phyloP scores from a whole-genome alignment of 2,329 filamentous ascomycete species.

The Phaeoacremonium minimum region DNA sequence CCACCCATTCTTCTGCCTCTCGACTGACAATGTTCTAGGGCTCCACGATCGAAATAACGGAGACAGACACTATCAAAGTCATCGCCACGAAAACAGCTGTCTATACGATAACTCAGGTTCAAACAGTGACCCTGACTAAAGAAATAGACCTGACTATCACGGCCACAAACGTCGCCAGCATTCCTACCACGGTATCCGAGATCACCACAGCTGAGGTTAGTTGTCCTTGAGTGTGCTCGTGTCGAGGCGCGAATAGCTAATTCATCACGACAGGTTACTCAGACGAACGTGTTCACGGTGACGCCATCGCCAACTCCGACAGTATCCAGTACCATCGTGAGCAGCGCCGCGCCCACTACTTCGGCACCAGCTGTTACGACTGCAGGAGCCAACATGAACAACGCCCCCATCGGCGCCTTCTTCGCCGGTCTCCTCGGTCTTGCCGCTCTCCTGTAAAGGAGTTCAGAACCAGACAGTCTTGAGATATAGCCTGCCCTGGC shows the following conservation, averaged over 20 bases:
- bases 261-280: too few species aligned
- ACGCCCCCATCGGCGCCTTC: constrained; percentile 27
- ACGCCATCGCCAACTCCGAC: constrained; percentile 22
- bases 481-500: background rate
- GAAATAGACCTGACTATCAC: constrained; percentile 33
- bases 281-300: too few species aligned
- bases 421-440: constrained; percentile 32
- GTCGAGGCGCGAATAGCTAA: too few species aligned
- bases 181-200: constrained; percentile 25
- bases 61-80: constrained; percentile 32
- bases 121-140: constrained; percentile 34
- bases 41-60: constrained; percentile 36
- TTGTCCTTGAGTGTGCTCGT: too few species aligned
- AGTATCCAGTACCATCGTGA: constrained; percentile 19
- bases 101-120: constrained; percentile 28
- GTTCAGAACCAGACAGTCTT: background rate
- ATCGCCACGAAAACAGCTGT: constrained; percentile 4
- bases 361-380: constrained; percentile 19
- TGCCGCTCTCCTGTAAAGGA: constrained; percentile 27
- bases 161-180: constrained; percentile 27
- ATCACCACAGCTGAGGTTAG: constrained; percentile 28
- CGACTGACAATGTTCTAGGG: too few species aligned
- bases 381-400: constrained; percentile 23
- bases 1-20: too few species aligned
- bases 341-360: constrained; percentile 11